These are phyloP conservation scores for Hypoxylon sp. DNA, from an alignment of 2,329 filamentous ascomycete genomes.

Conservation along the genomic window DNA sequence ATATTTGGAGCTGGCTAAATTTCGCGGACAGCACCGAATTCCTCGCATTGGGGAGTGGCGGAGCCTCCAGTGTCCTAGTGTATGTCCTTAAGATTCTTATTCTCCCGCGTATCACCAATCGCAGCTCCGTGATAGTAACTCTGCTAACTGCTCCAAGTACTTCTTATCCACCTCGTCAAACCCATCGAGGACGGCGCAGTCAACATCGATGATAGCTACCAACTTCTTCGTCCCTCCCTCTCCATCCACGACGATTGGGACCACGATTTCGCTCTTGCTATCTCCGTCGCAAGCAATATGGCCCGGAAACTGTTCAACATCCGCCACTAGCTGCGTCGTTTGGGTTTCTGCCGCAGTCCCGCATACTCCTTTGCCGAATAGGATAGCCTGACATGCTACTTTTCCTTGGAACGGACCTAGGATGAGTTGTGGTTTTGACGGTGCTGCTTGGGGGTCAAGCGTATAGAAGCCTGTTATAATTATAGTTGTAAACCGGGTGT, in stretches of 20 bases:
- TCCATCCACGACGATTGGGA: conserved; percentile 71
- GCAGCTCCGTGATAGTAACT: conserved; percentile 71
- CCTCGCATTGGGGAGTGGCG: conserved; percentile 6
- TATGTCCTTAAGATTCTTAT: not conserved
- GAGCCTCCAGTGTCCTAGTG: conserved; percentile 7
- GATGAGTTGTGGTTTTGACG: conserved; percentile 69
- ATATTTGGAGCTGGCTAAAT: conserved; percentile 3
- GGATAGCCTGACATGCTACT: conserved; percentile 83
- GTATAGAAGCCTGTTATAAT: conserved; percentile 77
- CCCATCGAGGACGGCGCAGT: conserved; percentile 76
- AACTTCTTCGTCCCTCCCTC: conserved; percentile 59
- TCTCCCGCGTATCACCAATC: conserved; percentile 68
- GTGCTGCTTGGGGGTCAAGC: conserved; percentile 64
- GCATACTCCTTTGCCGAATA: conserved; percentile 81
- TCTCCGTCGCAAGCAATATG: conserved; percentile 87
- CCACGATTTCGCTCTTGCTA: conserved; percentile 85
- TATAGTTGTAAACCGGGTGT: conserved; percentile 8
- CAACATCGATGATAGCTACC: conserved; percentile 84
- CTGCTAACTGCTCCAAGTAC: conserved; percentile 76
- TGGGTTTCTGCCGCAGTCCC: conserved; percentile 74
- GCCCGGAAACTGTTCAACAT: conserved; percentile 82
- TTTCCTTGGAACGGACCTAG: conserved; percentile 87
- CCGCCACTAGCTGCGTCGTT: conserved; percentile 75
- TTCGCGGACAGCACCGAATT: not conserved
- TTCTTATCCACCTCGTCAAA: conserved; percentile 78